Evolutionary conservation across 345 rosid genomes (phyloP).

Genomic region (Murraya paniculata): DNA sequence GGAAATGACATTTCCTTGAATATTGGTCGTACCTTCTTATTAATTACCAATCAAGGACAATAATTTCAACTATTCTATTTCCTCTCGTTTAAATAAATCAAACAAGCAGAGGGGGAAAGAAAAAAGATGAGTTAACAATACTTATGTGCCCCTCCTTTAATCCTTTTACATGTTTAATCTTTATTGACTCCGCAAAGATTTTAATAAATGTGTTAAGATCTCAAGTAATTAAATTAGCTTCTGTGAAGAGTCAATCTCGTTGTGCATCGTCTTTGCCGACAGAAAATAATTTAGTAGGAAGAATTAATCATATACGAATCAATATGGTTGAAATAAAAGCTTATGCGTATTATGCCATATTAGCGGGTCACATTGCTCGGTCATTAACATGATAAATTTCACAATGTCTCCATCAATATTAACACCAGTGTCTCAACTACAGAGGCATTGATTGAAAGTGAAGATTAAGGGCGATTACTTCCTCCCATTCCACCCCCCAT

Average conservation of each 20-base stretch:
- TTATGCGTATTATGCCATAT: background rate
- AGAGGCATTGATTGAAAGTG: background rate
- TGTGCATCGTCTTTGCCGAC: background rate
- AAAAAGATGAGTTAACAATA: too few species aligned
- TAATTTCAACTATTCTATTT: background rate
- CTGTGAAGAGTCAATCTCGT: background rate
- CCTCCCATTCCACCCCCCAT: too few species aligned
- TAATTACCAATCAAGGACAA: background rate
- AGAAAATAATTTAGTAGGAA: background rate
- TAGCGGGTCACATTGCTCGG: background rate
- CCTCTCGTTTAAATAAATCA: background rate
- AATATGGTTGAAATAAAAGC: background rate
- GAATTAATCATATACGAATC: background rate
- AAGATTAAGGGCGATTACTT: background rate
- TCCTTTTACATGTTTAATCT: too few species aligned
- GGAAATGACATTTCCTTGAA: constrained; percentile 16
- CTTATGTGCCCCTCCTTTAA: too few species aligned
- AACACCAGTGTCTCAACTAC: background rate
- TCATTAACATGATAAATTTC: background rate
- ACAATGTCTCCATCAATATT: background rate
- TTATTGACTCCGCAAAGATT: background rate
- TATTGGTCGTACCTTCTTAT: background rate
- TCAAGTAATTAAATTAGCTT: background rate
- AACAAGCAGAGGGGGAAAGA: too few species aligned
- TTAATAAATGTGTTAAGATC: background rate